These are phyloP conservation scores for Aspergillus sp. DNA, from an alignment of 2,329 filamentous ascomycete genomes.

Conservation along the genomic window DNA sequence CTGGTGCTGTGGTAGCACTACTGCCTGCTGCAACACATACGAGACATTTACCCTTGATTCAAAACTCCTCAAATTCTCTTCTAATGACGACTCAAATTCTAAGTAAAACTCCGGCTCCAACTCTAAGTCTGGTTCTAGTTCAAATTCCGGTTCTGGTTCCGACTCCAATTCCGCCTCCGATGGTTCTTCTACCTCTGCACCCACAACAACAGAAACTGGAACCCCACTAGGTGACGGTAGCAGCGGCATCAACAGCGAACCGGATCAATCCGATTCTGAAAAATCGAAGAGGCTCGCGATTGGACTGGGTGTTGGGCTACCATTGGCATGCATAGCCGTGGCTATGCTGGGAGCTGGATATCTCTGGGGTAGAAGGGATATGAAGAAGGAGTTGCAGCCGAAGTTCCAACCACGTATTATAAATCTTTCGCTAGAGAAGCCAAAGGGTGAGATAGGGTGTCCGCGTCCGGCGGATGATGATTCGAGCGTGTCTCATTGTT, in stretches of 20 bases:
- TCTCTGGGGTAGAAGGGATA: background rate
- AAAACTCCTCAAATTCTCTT: background rate
- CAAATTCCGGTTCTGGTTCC: too few relatives aligned
- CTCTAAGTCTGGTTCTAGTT: too few relatives aligned
- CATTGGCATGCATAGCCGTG: background rate
- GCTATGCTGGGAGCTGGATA: background rate
- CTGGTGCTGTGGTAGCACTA: background rate
- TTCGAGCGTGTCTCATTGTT: background rate
- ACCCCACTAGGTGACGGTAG: background rate
- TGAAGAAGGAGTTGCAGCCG: too few relatives aligned
- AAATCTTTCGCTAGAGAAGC: background rate
- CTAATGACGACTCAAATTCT: too few relatives aligned
- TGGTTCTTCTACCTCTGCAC: too few relatives aligned
- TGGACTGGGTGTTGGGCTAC: background rate
- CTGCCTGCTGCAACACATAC: background rate
- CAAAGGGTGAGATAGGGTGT: background rate
- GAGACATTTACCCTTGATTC: background rate
- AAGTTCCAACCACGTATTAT: too few relatives aligned
- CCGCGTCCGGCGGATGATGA: background rate
- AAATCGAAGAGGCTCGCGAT: background rate
- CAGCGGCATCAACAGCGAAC: background rate
- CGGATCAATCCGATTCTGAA: background rate
- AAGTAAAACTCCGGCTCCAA: too few relatives aligned
- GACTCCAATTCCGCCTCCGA: too few relatives aligned
- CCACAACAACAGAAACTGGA: too few relatives aligned